Base-by-base conservation (phyloP, 768 basidiomycete species). In the Hygrophorus pudorinus region DNA sequence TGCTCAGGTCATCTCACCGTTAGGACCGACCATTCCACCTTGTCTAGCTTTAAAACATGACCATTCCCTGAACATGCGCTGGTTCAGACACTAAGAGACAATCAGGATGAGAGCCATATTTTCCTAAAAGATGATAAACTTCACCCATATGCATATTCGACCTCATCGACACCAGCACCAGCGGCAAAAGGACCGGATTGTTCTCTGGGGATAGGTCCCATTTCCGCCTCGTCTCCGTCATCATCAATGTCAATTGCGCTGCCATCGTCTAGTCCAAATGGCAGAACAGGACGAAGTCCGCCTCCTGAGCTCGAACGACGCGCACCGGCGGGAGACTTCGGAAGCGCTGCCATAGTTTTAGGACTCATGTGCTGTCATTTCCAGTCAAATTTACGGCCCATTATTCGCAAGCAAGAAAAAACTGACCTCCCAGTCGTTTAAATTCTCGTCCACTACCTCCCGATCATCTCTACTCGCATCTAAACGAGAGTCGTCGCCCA, bases 381-480 rank as follows among this genome's bases (percentile, higher is more conserved):
- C 49, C 31, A 7, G 48, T 43, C 31, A 29, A 31, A 42, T 32
- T 42, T 28, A 44, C 21, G 17, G 17, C 18, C 12, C 34, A 10
- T 43, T n/a, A 38, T 44, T 18, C 36, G 38, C 44, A 45, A 43
- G 34, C 13, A 41, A 37, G 36, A 37, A 35, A 16, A 21, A 32
- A 54, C 80, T 59, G 51, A 91, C 92, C 84, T 93, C 93, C 93
- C 93, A 97, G 53, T 92, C 89, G 56, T 93, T 97, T 51, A 85
- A 62, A 55, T 92, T 92, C 64, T 87, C 85, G 57, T 90, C 81
- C 18, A 73, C 64, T 13, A 68, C 65, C 48, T 81, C 82, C 33
- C 72, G 70, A 39, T 81, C 79, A 46, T 81, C 79, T 45, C 76
- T 68, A 35, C 72, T 72, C 10, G 71, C 56, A 52, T 80, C 76